Percentiles rank a stretch among this genome's conserved stretches.
These are phyloP conservation scores for Exophiala alcalophila DNA, from an alignment of 2,329 filamentous ascomycete genomes.

Conservation along the genomic window DNA sequence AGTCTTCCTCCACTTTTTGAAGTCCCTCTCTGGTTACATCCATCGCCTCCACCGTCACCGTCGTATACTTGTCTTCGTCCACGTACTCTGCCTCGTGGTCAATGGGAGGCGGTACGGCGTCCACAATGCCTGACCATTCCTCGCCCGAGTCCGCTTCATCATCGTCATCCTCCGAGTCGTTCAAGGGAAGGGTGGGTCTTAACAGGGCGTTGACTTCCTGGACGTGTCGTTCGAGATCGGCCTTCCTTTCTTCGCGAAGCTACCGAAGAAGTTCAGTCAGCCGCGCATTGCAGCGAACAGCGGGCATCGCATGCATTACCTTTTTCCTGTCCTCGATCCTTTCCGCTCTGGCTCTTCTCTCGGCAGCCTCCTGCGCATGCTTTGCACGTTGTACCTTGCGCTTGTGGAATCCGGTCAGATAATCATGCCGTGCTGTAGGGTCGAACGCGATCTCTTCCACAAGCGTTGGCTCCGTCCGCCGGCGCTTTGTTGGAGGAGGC, in stretches of 20 bases:
- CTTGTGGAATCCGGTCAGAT: conserved; percentile 94
- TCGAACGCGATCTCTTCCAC: conserved; percentile 87
- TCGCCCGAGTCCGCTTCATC: conserved; percentile 43
- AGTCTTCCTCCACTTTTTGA: conserved; percentile 47
- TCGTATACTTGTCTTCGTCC: conserved; percentile 93
- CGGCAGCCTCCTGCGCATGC: conserved; percentile 76
- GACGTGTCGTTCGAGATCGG: conserved; percentile 79
- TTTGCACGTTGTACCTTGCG: conserved; percentile 83
- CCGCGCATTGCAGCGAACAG: too few relatives aligned
- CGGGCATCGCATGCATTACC: conserved; percentile 58
- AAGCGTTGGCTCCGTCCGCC: conserved; percentile 56
- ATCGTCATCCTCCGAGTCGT: conserved; percentile 43
- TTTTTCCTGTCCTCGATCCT: conserved; percentile 70
- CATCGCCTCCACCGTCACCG: conserved; percentile 88
- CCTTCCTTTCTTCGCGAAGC: conserved; percentile 78
- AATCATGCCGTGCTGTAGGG: conserved; percentile 73
- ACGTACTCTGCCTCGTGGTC: conserved; percentile 91
- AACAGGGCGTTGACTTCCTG: conserved; percentile 70
- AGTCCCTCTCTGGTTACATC: conserved; percentile 73
- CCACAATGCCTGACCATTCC: conserved; percentile 66
- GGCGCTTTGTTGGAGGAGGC: conserved; percentile 62
- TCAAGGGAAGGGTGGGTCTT: conserved; percentile 55
- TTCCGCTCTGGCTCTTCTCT: conserved; percentile 73
- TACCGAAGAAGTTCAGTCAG: conserved; percentile 47
- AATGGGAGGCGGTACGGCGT: conserved; percentile 48